Percentiles rank a stretch among this genome's conserved stretches.
phyloP scores from a whole-genome alignment of 345 rosid species.

The Orychophragmus violaceus region DNA sequence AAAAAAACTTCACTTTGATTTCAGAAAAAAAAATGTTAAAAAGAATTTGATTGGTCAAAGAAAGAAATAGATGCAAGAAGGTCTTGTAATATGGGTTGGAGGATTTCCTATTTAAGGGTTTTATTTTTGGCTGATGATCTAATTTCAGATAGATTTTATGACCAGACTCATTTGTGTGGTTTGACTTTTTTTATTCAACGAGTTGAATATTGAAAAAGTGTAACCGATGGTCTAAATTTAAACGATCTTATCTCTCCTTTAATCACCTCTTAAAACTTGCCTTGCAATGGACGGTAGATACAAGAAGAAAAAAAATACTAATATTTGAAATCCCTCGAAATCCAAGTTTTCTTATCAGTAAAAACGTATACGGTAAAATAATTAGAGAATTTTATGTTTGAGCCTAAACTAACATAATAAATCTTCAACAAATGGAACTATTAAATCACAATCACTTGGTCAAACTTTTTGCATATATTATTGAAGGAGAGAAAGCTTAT shows the following conservation, averaged over 20 bases:
- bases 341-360: too few species aligned
- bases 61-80: background rate
- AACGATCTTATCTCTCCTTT: background rate
- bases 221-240: slow-evolving; percentile 16
- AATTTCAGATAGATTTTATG: slow-evolving; percentile 15
- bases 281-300: slow-evolving; percentile 11
- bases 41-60: slow-evolving; percentile 1
- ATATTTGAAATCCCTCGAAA: background rate
- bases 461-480: too few species aligned
- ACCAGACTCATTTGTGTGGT: slow-evolving; percentile 6
- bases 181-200: background rate
- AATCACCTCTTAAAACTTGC: slow-evolving; percentile 17
- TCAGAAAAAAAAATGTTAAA: background rate
- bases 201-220: background rate
- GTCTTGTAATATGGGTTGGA: slow-evolving; percentile 9
- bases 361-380: too few species aligned
- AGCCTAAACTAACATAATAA: too few species aligned
- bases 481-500: too few species aligned
- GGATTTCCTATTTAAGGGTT: slow-evolving; percentile 12
- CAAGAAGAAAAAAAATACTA: background rate
- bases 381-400: too few species aligned
- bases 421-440: too few species aligned
- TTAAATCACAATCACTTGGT: too few species aligned
- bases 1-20: background rate
- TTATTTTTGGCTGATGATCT: slow-evolving; percentile 27